Percentiles rank a stretch among this genome's conserved stretches.
phyloP scores from a whole-genome alignment of 352 stramenopile genomes.

The Pythium apleroticum region DNA sequence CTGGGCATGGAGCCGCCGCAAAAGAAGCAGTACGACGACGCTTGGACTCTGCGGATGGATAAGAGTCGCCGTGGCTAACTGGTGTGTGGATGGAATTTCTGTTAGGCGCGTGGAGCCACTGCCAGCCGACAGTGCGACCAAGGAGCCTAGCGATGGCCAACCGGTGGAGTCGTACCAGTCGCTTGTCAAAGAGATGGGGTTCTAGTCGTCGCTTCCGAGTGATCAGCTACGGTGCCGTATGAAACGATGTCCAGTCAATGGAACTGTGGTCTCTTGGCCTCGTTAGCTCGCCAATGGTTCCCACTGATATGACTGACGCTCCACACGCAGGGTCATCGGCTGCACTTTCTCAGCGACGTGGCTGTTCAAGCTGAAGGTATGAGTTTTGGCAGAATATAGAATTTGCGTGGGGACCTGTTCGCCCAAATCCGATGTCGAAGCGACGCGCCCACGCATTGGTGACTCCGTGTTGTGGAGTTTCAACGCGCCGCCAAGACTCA shows the following conservation, averaged over 20 bases:
- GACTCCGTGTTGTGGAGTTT: conserved; percentile 2
- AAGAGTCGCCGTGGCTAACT: background rate
- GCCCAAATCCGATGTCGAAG: conserved; percentile 17
- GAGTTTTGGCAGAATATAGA: conserved; percentile 9
- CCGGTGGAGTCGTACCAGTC: conserved; percentile 44
- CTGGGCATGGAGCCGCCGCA: conserved; percentile 59
- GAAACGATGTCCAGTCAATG: background rate
- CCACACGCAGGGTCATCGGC: too few relatives aligned
- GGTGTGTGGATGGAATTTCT: background rate
- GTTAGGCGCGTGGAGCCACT: conserved; percentile 12
- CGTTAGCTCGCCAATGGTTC: too few relatives aligned
- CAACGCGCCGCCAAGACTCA: background rate
- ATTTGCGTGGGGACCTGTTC: background rate
- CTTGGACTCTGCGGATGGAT: background rate
- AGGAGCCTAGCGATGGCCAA: background rate
- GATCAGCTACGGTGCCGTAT: background rate
- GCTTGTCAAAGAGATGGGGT: conserved; percentile 77
- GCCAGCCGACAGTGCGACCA: background rate
- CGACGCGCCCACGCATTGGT: conserved; percentile 7
- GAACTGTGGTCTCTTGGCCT: background rate
- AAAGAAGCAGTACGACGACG: conserved; percentile 53
- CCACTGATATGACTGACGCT: too few relatives aligned
- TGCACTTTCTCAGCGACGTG: too few relatives aligned
- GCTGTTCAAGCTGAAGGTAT: background rate
- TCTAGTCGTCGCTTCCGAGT: conserved; percentile 34